Base-by-base conservation (phyloP, 2,329 filamentous ascomycete genomes). In the Neonectria coccinea region DNA sequence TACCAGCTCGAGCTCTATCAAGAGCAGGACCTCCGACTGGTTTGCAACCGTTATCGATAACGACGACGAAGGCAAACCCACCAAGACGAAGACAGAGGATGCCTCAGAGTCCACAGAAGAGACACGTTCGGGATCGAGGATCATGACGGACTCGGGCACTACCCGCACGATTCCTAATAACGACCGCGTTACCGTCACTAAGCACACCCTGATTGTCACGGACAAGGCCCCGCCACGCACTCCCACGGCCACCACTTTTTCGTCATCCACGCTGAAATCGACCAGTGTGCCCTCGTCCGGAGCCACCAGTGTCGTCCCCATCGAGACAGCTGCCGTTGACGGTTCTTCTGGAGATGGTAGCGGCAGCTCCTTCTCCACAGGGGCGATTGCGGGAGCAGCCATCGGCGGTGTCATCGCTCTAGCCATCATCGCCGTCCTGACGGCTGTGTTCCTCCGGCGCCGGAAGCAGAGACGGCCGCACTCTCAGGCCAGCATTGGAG, bases 111-210 rank as follows among this genome's bases (percentile, higher is more conserved):
- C 48, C 16, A 41, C 57, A 33, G 39, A 58, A 14, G 54, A 39
- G 41, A 42, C 12, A 48, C 20, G 16, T 12, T n/a, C 20, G 41
- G 25, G 47, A 56, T 59, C 73, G 1, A 70, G 54, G n/a, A 71
- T 64, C 45, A 76, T 73, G 71, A 78, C 77, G 11, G 79, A 80
- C 65, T 80, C 78, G 11, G 78, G 78, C 20, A 73, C 73, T 55
- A 80, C 78, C 20, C 76, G 74, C 50, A 79, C 77, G 8, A 74
- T 80, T 42, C 75, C 77, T 7, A 80, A 79, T 58, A 70, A 73
- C 36, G 71, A 73, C 4, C 67, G 73, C 41, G 70, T 81, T 47
- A 80, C 79, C 2, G 61, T 79, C 16, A 80, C 76, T 10, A 76
- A 61, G 44, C 76, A 77, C 55, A 80, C 78, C n/a, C 62, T 76